A percentile compares a stretch with the other conserved stretches of the same genome.
phyloP scores from a whole-genome alignment of 2,329 filamentous ascomycete species.

The Blastomyces silverae region DNA sequence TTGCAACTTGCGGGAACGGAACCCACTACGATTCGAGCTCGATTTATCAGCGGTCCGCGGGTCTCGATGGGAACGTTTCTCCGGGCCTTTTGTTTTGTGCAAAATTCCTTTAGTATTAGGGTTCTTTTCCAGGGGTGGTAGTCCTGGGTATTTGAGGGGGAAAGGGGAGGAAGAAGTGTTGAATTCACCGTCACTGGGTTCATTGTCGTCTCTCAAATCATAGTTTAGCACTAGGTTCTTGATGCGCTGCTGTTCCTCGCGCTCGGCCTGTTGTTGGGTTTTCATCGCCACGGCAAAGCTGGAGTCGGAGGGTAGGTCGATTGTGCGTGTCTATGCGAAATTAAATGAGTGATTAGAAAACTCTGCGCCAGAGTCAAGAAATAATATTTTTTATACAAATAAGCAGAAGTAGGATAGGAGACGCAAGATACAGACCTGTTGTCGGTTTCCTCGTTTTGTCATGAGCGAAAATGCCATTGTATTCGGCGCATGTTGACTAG shows the following conservation, averaged over 20 bases:
- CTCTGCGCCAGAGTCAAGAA: not conserved
- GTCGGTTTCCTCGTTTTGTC: constrained; percentile 91
- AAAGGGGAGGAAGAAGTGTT: constrained; percentile 32
- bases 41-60: constrained; percentile 47
- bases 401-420: not conserved
- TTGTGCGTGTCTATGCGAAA: constrained; percentile 66
- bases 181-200: constrained; percentile 68
- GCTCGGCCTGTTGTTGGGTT: constrained; percentile 87
- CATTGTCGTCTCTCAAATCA: constrained; percentile 74
- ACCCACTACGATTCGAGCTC: constrained; percentile 61
- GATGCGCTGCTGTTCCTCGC: constrained; percentile 95
- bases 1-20: constrained; percentile 83
- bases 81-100: constrained; percentile 29
- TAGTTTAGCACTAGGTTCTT: constrained; percentile 97
- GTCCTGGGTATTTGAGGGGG: constrained; percentile 17
- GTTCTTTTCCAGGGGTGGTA: constrained; percentile 23
- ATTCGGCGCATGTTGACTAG: constrained; percentile 34
- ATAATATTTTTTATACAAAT: not conserved
- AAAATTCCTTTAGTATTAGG: constrained; percentile 31
- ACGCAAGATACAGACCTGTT: constrained; percentile 57
- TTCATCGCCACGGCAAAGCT: constrained; percentile 95
- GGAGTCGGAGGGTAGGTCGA: constrained; percentile 79
- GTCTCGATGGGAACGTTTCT: constrained; percentile 41
- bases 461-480: constrained; percentile 97
- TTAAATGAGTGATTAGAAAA: constrained; percentile 11